Percentiles rank a stretch among this genome's conserved stretches.
Conservation (phyloP, 257 asterid genomes). For the Przewalskia tangutica region DNA sequence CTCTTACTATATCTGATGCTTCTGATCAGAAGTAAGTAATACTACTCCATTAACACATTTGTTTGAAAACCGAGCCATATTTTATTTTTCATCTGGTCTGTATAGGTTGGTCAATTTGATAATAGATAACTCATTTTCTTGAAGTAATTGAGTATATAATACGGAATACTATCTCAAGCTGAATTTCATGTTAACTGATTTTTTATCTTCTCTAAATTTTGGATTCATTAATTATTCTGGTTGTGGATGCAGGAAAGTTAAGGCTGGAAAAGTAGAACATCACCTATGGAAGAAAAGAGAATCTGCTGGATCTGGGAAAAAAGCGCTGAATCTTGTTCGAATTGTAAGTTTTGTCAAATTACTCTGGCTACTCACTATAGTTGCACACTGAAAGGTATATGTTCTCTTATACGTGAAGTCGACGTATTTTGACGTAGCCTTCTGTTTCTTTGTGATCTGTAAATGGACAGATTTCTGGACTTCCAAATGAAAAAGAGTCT, state of each 20-base stretch:
- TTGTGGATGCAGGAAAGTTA: conserved; percentile 28
- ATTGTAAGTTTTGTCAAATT: conserved; percentile 35
- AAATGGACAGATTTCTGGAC: conserved; percentile 51
- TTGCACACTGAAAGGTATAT: not conserved
- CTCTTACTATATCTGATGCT: conserved; percentile 13
- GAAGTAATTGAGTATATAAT: not conserved
- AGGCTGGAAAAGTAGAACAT: conserved; percentile 55
- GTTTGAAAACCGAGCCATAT: not conserved
- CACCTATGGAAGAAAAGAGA: conserved; percentile 83
- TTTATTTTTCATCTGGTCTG: not conserved
- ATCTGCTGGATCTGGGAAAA: conserved; percentile 71
- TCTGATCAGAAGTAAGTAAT: conserved; percentile 27
- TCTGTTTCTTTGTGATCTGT: not conserved
- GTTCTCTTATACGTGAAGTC: not conserved
- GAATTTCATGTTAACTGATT: not conserved
- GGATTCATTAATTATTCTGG: not conserved
- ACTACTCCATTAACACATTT: not conserved
- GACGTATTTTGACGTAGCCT: not conserved
- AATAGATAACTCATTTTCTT: not conserved
- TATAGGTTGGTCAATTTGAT: not conserved
- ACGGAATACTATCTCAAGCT: not conserved
- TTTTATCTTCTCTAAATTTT: not conserved
- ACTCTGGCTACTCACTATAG: not conserved
- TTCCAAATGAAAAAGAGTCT: conserved; percentile 78
- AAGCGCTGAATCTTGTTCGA: conserved; percentile 61